Percentiles rank a stretch among this genome's conserved stretches.
phyloP scores from a whole-genome alignment of 2,329 filamentous ascomycete genomes.

The Epichloe hybrida region DNA sequence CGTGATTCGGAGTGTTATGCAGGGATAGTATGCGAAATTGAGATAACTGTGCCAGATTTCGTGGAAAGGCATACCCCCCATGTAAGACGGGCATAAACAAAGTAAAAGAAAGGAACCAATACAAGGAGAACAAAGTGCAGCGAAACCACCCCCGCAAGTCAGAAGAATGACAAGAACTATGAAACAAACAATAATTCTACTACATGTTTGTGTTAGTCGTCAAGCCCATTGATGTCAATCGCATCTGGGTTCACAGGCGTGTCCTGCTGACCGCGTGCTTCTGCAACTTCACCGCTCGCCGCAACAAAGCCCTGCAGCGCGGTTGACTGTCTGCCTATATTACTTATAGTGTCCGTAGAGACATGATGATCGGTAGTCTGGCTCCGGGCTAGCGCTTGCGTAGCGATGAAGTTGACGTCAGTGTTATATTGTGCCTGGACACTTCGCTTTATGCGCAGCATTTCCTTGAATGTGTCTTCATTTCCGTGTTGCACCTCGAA shows the following conservation, averaged over 20 bases:
- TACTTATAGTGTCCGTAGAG: slow-evolving; percentile 71
- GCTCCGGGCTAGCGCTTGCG: slow-evolving; percentile 75
- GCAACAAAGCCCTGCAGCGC: slow-evolving; percentile 87
- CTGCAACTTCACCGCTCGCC: slow-evolving; percentile 61
- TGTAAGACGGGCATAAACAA: too few relatives aligned
- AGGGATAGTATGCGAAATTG: too few relatives aligned
- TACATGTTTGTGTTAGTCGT: slow-evolving; percentile 32
- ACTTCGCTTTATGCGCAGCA: slow-evolving; percentile 93
- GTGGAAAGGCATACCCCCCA: too few relatives aligned
- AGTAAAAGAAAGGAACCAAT: neutral
- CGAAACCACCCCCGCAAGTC: neutral
- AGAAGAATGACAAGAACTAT: neutral
- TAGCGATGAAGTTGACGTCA: slow-evolving; percentile 96
- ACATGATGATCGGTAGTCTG: slow-evolving; percentile 44
- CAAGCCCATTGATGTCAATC: slow-evolving; percentile 64
- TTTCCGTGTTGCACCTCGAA: slow-evolving; percentile 98
- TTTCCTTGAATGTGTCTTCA: slow-evolving; percentile 98
- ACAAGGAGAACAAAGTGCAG: slow-evolving; percentile 5
- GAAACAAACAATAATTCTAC: neutral
- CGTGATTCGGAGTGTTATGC: too few relatives aligned
- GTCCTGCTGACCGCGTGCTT: slow-evolving; percentile 25
- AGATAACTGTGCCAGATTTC: too few relatives aligned
- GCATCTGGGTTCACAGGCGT: slow-evolving; percentile 64
- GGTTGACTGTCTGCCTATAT: slow-evolving; percentile 73
- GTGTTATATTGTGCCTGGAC: slow-evolving; percentile 98